phyloP scores from a whole-genome alignment of 257 asterid genomes.

The Schizonepeta tenuifolia region DNA sequence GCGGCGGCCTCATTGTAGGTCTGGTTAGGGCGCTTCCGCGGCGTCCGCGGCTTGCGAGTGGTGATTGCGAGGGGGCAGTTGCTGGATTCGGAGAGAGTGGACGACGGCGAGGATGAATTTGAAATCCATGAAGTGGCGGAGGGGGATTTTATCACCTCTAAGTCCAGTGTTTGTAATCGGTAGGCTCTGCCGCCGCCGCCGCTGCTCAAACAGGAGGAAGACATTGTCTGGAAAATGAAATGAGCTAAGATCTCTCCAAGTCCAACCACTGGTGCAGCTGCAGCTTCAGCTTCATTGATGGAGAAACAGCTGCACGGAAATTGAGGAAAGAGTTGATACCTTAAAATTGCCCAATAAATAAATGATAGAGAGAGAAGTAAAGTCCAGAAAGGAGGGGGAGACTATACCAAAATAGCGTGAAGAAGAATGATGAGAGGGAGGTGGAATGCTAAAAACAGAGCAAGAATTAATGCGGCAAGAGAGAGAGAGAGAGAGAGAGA shows the following conservation, averaged over 20 bases:
- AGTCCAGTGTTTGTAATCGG: slow-evolving; percentile 49
- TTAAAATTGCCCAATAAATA: not conserved
- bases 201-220: slow-evolving; percentile 73
- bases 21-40: slow-evolving; percentile 88
- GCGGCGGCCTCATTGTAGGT: slow-evolving; percentile 92
- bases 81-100: slow-evolving; percentile 82
- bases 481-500: not conserved
- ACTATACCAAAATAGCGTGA: slow-evolving; percentile 18
- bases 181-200: slow-evolving; percentile 85
- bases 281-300: no score
- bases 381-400: no score
- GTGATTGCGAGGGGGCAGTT: slow-evolving; percentile 67
- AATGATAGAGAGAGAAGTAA: not conserved
- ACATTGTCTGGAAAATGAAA: not conserved
- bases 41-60: slow-evolving; percentile 82
- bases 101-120: slow-evolving; percentile 78
- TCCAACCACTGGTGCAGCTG: no score
- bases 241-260: not conserved
- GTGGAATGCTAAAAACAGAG: slow-evolving; percentile 28
- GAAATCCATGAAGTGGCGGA: slow-evolving; percentile 68
- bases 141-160: slow-evolving; percentile 77
- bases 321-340: not conserved
- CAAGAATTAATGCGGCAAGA: not conserved
- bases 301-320: not conserved
- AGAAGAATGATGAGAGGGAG: not conserved